phyloP scores from a whole-genome alignment of 2,329 filamentous ascomycete genomes.

The Talaromyces marneffei region DNA sequence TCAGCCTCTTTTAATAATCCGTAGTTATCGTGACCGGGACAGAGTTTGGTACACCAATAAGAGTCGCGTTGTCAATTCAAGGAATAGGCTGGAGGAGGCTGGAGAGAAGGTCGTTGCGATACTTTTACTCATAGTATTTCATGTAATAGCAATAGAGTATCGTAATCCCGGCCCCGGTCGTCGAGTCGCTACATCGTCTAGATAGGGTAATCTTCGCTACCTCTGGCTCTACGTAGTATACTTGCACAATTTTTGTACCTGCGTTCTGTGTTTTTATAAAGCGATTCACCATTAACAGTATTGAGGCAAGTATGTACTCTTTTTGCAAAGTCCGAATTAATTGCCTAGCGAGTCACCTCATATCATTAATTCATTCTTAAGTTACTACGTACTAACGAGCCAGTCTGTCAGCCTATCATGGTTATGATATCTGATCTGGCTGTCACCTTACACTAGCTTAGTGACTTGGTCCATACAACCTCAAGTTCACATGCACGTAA shows the following conservation, averaged over 20 bases:
- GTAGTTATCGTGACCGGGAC: not conserved
- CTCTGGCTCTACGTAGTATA: not conserved
- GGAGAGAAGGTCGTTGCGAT: slow-evolving; percentile 7
- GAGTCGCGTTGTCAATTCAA: not conserved
- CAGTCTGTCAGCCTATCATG: not conserved
- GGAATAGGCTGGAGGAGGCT: not conserved
- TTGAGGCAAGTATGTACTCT: not conserved
- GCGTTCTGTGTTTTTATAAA: not conserved
- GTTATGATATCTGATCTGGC: not conserved
- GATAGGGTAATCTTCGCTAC: not conserved
- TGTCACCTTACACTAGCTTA: not conserved
- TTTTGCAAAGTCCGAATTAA: not conserved
- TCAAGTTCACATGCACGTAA: slow-evolving; percentile 7
- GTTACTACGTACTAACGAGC: not conserved
- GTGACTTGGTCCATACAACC: not conserved
- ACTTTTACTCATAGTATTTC: not conserved
- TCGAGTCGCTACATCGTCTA: not conserved
- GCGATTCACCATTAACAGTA: not conserved
- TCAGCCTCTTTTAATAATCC: not conserved
- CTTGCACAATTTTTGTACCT: not conserved
- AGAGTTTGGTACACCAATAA: not conserved
- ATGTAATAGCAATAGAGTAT: not conserved
- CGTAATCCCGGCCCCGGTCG: not conserved
- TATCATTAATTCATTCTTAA: too few relatives aligned
- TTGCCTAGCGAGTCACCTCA: not conserved